These are phyloP conservation scores for Nannochloropsis gaditana DNA, from an alignment of 108 stramenopile genomes.

Conservation along the genomic window DNA sequence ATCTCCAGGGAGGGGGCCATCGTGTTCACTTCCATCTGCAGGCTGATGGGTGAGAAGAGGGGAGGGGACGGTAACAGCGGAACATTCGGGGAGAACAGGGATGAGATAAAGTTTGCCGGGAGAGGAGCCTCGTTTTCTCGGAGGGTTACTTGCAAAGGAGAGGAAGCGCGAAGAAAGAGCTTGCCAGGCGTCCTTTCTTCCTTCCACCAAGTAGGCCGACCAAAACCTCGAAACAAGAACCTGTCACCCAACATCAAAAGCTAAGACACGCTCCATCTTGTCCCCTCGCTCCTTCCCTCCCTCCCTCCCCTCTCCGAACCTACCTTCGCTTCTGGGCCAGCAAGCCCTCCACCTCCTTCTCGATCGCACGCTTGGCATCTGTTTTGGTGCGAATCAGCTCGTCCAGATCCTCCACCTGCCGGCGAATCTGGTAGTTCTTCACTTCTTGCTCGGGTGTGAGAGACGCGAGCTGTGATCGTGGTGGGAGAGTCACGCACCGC, in stretches of 20 bases:
- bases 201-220: not conserved
- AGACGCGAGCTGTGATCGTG: not conserved
- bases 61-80: not conserved
- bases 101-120: not conserved
- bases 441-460: not conserved
- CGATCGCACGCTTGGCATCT: not conserved
- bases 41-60: not conserved
- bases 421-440: not conserved
- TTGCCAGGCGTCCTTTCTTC: too few relatives aligned
- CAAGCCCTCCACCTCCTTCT: not conserved
- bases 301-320: not conserved
- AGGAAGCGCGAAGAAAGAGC: too few relatives aligned
- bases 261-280: not conserved
- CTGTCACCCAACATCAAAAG: not conserved
- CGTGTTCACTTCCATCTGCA: slow-evolving; percentile 18
- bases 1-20: not conserved
- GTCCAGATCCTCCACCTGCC: slow-evolving; percentile 10
- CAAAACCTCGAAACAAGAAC: not conserved
- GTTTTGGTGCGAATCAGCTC: not conserved
- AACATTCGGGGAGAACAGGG: not conserved
- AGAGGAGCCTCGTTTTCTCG: too few relatives aligned
- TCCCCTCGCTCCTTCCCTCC: not conserved
- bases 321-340: not conserved
- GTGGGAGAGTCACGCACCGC: too few relatives aligned
- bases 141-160: too few relatives aligned